Evolutionary conservation across 2,329 filamentous ascomycete species (phyloP), one percentile per base, ranked within the genome.

Genomic region (Xylaria sp.): DNA sequence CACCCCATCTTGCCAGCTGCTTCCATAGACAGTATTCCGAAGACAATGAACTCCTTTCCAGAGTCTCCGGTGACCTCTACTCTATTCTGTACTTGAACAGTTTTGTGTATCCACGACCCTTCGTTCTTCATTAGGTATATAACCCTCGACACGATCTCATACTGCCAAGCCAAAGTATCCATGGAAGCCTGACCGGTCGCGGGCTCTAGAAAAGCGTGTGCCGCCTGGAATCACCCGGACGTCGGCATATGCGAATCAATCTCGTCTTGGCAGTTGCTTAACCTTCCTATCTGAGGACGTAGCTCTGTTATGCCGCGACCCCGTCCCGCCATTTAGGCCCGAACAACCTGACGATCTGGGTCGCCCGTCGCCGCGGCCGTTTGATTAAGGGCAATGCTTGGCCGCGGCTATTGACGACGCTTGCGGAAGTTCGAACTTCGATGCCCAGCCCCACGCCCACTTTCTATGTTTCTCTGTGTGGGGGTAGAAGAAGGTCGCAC

Each of bases 261-360:
- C 39, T 52, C 48, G 34, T 44, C 60, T 62, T 62, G 60, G 60
- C 57, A 26, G 52, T 45, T 43, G 58, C 55, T 60, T 56, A 59
- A 60, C 60, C 60, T 62, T 62, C 60, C 60, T 62, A 54, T 62
- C 57, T 56, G 34, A 48, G 57, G 43, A 19, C 22, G 40, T n/a
- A 26, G 44, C 19, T 50, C 13, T 21, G 20, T 26, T 38, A 18
- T 51, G 57, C 60, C 57, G 54, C 60, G 52, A 53, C 24, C 20
- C 42, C 46, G 44, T 49, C 37, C 47, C 48, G 54, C 54, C 56
- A 39, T 56, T 53, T 55, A 54, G 52, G 48, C 46, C 50, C 52
- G 51, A 57, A 53, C 52, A 46, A 47, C 48, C 50, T 46, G 22
- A 7, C 44, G n/a, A 38, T 13, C 29, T 13, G 16, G n/a, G 39